Conservation (phyloP, 495 filamentous ascomycete species). For the Clavariopsis aquatica region DNA sequence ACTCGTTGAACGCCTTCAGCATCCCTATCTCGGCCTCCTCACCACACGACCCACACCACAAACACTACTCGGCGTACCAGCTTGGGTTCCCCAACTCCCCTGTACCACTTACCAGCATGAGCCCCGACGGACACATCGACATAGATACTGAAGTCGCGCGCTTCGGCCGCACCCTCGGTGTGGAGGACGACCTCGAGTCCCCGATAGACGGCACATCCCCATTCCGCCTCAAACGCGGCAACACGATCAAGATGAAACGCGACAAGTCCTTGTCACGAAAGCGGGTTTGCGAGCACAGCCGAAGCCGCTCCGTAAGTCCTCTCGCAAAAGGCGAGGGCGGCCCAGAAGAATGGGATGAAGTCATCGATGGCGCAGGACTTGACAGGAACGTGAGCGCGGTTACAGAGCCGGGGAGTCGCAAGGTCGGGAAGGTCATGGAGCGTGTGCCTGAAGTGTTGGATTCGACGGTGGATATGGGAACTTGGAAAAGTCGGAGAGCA, state of each 20-base stretch:
- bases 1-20: slow-evolving; percentile 6
- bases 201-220: slow-evolving; percentile 21
- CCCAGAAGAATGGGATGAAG: neutral
- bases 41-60: neutral
- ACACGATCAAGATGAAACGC: slow-evolving; percentile 10
- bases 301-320: neutral
- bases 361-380: neutral
- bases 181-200: slow-evolving; percentile 6
- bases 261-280: neutral
- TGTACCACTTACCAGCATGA: neutral
- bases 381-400: neutral
- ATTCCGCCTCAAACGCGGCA: slow-evolving; percentile 20
- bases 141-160: neutral
- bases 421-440: neutral
- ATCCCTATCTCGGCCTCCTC: neutral
- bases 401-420: neutral
- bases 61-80: neutral
- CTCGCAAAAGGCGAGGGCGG: neutral
- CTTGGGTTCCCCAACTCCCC: neutral
- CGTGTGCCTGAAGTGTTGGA: too few relatives aligned
- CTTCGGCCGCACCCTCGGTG: neutral
- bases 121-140: neutral
- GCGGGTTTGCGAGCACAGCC: neutral
- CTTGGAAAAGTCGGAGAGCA: too few relatives aligned
- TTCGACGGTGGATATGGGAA: too few relatives aligned